Base-by-base conservation (phyloP, 139 green algal species). In the Chlamydomonas schloesseri region DNA sequence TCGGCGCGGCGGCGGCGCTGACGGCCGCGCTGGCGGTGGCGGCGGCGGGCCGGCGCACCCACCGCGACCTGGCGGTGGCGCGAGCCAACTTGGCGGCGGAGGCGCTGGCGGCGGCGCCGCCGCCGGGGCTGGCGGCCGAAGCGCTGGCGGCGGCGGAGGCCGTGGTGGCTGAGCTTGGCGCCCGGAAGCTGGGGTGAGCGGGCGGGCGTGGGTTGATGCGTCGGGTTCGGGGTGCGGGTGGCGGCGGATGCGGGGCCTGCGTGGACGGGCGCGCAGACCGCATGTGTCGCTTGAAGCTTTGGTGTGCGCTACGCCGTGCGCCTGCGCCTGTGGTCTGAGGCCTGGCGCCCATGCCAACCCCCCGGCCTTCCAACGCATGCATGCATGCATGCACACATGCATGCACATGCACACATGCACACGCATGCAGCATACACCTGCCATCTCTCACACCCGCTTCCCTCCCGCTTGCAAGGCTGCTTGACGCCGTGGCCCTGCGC, bases 101-200 rank as follows among this genome's bases (percentile, higher is more conserved):
- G 15, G 93, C 90, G 50, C 88, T 98, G 26, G 84, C 88, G 36
- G 88, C 96, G 79, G 87, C 80, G 9, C 72, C 92, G 42, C 86
- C 71, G 46, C 71, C 89, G 2, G 73, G 91, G 15, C 24, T n/a
- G 28, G 69, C 18, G 83, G 93, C 46, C 91, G 90, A 33, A 72
- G 90, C 60, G 31, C 57, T 34, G 33, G 68, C 33, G 34, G 79
- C 57, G 31, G 79, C 65, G 79, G 79, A 76, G 67, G 67, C 31
- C 13, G 28, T 69, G 33, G 47, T 33, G 67, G 47, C 67, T 47
- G 79, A 73, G 67, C n/a, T 70, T 21, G 79, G 58, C 67, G 67
- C 31, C 0, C 47, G 10, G n/a, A 5, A 5, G 42, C 6, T 50
- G 6, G 42, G 42, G 42, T 50, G 42, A 5, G 42, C 42, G 42